Conservation (phyloP, 106 monocot genomes). For the Allium sativum region DNA sequence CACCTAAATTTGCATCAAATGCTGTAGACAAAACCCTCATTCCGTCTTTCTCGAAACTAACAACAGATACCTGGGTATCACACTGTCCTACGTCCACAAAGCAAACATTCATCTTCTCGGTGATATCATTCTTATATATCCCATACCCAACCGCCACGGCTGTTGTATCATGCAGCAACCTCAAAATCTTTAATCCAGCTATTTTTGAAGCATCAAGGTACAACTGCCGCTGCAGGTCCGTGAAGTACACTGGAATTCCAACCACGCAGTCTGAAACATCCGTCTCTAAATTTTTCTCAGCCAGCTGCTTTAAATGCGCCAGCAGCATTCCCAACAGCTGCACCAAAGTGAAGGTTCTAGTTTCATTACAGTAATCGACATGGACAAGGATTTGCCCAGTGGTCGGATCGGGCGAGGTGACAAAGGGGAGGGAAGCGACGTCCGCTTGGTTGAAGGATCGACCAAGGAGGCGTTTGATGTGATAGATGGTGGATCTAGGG, state of each 20-base stretch:
- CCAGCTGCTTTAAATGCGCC: conserved; percentile 42
- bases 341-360: conserved; percentile 31
- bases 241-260: conserved; percentile 69
- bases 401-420: conserved; percentile 8
- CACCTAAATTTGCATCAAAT: conserved; percentile 55
- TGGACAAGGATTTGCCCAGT: conserved; percentile 24
- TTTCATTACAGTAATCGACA: conserved; percentile 20
- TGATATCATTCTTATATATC: conserved; percentile 47
- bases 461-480: conserved; percentile 56
- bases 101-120: conserved; percentile 16
- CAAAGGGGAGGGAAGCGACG: conserved; percentile 31
- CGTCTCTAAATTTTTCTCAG: conserved; percentile 34
- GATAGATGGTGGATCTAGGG: conserved; percentile 44
- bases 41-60: conserved; percentile 26
- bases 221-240: conserved; percentile 45
- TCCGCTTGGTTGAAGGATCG: conserved; percentile 22
- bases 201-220: conserved; percentile 79
- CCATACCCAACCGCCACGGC: conserved; percentile 81
- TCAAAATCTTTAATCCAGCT: conserved; percentile 62
- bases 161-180: conserved; percentile 66
- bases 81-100: conserved; percentile 85
- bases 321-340: conserved; percentile 61
- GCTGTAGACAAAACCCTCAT: conserved; percentile 68
- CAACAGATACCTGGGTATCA: conserved; percentile 67
- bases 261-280: conserved; percentile 57